Evolutionary conservation across 257 asterid genomes (phyloP), one percentile per base, ranked within the genome.

Genomic region (Misopates orontium): DNA sequence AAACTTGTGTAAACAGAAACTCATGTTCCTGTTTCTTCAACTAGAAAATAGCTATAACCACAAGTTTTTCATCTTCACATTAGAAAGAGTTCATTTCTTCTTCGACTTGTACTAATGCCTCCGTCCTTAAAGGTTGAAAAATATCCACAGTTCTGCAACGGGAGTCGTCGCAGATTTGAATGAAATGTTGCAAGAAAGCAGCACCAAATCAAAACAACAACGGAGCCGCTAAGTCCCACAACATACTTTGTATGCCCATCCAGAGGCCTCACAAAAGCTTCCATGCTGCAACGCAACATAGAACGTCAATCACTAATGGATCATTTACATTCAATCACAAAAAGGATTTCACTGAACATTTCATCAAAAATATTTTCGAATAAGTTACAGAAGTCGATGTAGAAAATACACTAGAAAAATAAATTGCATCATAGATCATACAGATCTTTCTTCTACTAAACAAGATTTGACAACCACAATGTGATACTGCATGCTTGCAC

Each of bases 271-370:
- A 81, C 42, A 73, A 64, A 66, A 75, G 69, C 82, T 81, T 78
- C 86, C 83, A 78, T 1, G 83, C 86, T 81, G 79, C 82, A 75
- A 67, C n/a, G 9, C 66, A 47, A 56, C 0, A 49, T 22, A 0
- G 11, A 64, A 8, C 10, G 42, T 1, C 8, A 36, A 63, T 66
- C 56, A 73, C 14, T 3, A 25, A 4, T 10, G 45, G 10, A 36
- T 3, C 42, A 3, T 36, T 36, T 1, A 36, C 42, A 5, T 36
- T 36, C 42, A 5, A 36, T 8, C 36, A 28, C 6, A 28, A 28
- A 28, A 28, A 6, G 6, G 6, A 28, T n/a, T n/a, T n/a, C n/a
- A n/a, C n/a, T n/a, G n/a, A n/a, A n/a, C n/a, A n/a, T n/a, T n/a
- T n/a, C n/a, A n/a, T n/a, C 2, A 28, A 6, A 28, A 28, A 28